Percentiles rank a stretch among this genome's conserved stretches.
Conservation (phyloP, 169 alveolate species). For the Cryptosporidium canis region DNA sequence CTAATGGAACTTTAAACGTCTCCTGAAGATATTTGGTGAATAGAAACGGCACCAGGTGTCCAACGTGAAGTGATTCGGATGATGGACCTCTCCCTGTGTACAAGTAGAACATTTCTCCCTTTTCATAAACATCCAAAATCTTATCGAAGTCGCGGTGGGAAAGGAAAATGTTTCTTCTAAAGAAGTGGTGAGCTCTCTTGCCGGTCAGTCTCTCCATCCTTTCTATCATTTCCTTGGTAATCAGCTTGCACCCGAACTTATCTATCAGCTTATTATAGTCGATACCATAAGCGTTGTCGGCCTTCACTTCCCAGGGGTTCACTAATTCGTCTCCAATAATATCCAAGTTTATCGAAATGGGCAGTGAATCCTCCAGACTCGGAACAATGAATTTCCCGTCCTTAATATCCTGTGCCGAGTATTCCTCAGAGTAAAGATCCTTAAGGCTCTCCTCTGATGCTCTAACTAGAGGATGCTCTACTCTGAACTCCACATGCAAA, state of each 20-base stretch:
- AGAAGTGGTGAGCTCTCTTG: slow-evolving; percentile 68
- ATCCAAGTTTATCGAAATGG: slow-evolving; percentile 31
- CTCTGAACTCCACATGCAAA: not conserved
- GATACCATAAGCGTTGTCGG: slow-evolving; percentile 79
- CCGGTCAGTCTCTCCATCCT: slow-evolving; percentile 83
- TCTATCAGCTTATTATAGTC: slow-evolving; percentile 92
- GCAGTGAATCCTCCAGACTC: slow-evolving; percentile 14
- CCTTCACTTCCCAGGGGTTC: slow-evolving; percentile 73
- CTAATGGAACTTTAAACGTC: slow-evolving; percentile 97
- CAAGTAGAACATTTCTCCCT: slow-evolving; percentile 93
- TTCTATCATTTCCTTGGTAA: slow-evolving; percentile 85
- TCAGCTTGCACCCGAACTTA: slow-evolving; percentile 92
- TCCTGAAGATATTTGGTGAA: slow-evolving; percentile 96
- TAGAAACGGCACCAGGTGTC: slow-evolving; percentile 98
- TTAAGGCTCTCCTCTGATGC: not conserved
- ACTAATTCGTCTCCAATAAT: slow-evolving; percentile 71
- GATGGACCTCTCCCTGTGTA: slow-evolving; percentile 99
- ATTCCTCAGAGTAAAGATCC: slow-evolving; percentile 12
- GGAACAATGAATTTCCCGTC: slow-evolving; percentile 20
- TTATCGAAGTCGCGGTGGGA: slow-evolving; percentile 97
- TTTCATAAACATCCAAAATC: slow-evolving; percentile 90
- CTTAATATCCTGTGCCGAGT: slow-evolving; percentile 27
- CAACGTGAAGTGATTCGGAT: slow-evolving; percentile 96
- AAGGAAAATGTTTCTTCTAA: slow-evolving; percentile 97
- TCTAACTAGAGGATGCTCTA: slow-evolving; percentile 10